These are phyloP conservation scores for Apiosordaria backusii DNA, from an alignment of 495 filamentous ascomycete species.

Conservation along the genomic window DNA sequence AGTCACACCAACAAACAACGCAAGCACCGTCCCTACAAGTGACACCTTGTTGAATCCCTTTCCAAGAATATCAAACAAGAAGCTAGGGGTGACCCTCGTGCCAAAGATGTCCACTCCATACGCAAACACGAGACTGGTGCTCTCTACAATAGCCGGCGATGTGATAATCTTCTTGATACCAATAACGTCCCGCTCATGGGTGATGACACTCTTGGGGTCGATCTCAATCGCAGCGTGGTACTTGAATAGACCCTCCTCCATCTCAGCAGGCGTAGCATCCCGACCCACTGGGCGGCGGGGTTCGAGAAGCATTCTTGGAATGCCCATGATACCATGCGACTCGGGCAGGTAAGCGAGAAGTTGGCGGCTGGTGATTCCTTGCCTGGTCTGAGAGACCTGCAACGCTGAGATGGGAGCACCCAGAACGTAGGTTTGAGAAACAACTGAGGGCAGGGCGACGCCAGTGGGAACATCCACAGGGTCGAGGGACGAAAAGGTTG, in stretches of 20 bases:
- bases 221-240: slow-evolving; percentile 78
- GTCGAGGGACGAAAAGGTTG: slow-evolving; percentile 69
- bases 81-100: slow-evolving; percentile 76
- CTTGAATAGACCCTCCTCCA: slow-evolving; percentile 75
- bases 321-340: slow-evolving; percentile 67
- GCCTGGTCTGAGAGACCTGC: slow-evolving; percentile 80
- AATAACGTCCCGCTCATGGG: slow-evolving; percentile 77
- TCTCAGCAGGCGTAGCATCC: slow-evolving; percentile 73
- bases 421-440: slow-evolving; percentile 77
- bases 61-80: slow-evolving; percentile 85
- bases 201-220: slow-evolving; percentile 74
- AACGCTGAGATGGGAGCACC: slow-evolving; percentile 71
- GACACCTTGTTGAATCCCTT: slow-evolving; percentile 90
- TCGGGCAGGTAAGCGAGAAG: slow-evolving; percentile 72
- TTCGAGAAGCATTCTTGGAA: slow-evolving; percentile 76
- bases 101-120: slow-evolving; percentile 88
- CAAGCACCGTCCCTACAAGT: slow-evolving; percentile 76
- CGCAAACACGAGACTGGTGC: slow-evolving; percentile 85
- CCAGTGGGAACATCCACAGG: slow-evolving; percentile 47
- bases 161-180: slow-evolving; percentile 71
- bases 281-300: slow-evolving; percentile 84
- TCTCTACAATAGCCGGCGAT: slow-evolving; percentile 78
- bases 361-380: slow-evolving; percentile 85
- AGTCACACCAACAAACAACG: slow-evolving; percentile 66
- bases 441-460: slow-evolving; percentile 58